Evolutionary conservation across 2,329 filamentous ascomycete species (phyloP).

Genomic region (Ceratocystis albifundus): DNA sequence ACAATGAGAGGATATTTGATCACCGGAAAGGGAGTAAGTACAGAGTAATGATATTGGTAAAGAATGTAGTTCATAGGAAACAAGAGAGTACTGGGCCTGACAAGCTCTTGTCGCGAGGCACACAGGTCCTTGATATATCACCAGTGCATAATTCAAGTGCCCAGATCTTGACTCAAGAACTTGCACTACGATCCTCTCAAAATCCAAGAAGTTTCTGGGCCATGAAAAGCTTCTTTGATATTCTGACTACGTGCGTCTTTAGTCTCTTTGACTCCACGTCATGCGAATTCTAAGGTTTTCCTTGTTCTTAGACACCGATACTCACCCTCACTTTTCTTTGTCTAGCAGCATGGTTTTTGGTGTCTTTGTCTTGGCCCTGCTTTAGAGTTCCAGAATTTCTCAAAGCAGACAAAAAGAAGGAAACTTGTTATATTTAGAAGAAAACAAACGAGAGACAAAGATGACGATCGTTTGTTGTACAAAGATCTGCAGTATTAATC

Average conservation of each 20-base stretch:
- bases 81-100: neutral
- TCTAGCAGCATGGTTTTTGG: neutral
- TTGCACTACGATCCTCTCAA: neutral
- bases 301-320: conserved; percentile 3
- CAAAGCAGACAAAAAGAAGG: neutral
- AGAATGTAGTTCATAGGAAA: neutral
- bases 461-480: neutral
- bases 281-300: neutral
- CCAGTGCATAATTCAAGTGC: neutral
- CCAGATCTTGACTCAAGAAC: no score
- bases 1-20: no score
- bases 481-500: neutral
- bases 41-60: neutral
- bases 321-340: neutral
- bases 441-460: neutral
- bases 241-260: neutral
- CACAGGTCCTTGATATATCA: neutral
- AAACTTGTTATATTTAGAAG: neutral
- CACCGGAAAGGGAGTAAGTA: neutral
- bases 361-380: neutral
- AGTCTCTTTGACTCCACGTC: neutral
- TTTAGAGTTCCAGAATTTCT: neutral
- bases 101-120: neutral
- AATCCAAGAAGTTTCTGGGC: neutral
- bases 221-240: neutral